Conservation (phyloP, 1,284 basidiomycete genomes). For the Ustilago trichophora region DNA sequence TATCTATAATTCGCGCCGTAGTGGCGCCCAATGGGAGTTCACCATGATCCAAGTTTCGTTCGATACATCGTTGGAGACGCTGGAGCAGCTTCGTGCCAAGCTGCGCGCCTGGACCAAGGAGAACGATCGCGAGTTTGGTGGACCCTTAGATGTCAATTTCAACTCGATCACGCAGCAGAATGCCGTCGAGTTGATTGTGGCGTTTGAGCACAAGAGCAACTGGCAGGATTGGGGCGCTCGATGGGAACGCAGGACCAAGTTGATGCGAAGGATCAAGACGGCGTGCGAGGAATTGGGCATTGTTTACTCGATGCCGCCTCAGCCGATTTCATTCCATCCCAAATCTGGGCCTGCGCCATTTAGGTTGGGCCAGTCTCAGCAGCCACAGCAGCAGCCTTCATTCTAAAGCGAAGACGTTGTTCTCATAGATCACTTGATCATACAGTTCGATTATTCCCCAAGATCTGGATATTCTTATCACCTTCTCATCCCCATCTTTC, state of each 20-base stretch:
- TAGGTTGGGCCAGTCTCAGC: conserved; percentile 16
- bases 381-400: conserved; percentile 3
- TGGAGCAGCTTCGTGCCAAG: conserved; percentile 75
- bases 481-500: too few relatives aligned
- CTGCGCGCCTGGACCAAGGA: conserved; percentile 74
- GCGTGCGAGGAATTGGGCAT: conserved; percentile 53
- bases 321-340: conserved; percentile 60
- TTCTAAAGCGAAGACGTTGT: conserved; percentile 1
- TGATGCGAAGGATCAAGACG: conserved; percentile 60
- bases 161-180: conserved; percentile 64
- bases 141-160: conserved; percentile 64
- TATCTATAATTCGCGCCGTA: conserved; percentile 72
- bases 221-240: conserved; percentile 88
- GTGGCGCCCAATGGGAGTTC: conserved; percentile 76
- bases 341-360: conserved; percentile 40
- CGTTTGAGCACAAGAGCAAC: conserved; percentile 81
- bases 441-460: too few relatives aligned
- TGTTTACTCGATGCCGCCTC: conserved; percentile 53
- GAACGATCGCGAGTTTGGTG: conserved; percentile 72
- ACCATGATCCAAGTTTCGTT: conserved; percentile 69
- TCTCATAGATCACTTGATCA: not conserved
- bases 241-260: conserved; percentile 67
- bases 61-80: conserved; percentile 66
- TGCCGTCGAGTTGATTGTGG: conserved; percentile 68
- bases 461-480: too few relatives aligned